Evolutionary conservation across 2,329 filamentous ascomycete species (phyloP), one percentile per base, ranked within the genome.

Genomic region (Exophiala bonariae): DNA sequence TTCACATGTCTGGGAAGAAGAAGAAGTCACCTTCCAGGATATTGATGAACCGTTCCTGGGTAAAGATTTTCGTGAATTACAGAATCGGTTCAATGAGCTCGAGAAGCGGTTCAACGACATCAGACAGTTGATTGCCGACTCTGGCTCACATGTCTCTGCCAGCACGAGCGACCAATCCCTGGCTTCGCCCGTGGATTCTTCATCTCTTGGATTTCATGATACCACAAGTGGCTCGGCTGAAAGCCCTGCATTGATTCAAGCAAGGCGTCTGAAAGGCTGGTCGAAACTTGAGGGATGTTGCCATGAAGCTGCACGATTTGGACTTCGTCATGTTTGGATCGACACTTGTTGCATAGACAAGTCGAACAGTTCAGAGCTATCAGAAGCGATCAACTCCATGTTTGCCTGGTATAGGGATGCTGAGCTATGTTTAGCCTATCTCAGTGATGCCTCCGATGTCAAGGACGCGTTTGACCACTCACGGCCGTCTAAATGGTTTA

Each of bases 301-400:
- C 9, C 13, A 36, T 5, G 8, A 41, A 28, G 22, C 38, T 8
- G 13, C 4, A 16, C 9, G 23, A 13, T n/a, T 23, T 16, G 47
- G 47, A 3, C 35, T 44, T 8, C 30, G 30, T 3, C 57, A 49
- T 28, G 38, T 44, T 31, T 60, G 57, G 57, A 52, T 59, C 14
- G 57, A 60, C 41, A 60, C 55, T 11, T 60, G 56, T 40, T 59
- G 55, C 23, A 56, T 58, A 31, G 47, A 58, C 26, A 51, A 55
- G 26, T 30, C 19, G 5, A 58, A 47, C 42, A 50, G 42, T 33
- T 44, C 55, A 2, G 56, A 59, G 33, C 35, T 57, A 4, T 49
- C 43, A n/a, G 44, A 54, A 22, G 35, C 50, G 10, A 54, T 54
- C 31, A 56, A 55, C 34, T 57, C 55, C 17, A 58, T 57, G 55